These are phyloP conservation scores for Strobilomyces dryophilus DNA, from an alignment of 768 basidiomycete genomes.

Conservation along the genomic window DNA sequence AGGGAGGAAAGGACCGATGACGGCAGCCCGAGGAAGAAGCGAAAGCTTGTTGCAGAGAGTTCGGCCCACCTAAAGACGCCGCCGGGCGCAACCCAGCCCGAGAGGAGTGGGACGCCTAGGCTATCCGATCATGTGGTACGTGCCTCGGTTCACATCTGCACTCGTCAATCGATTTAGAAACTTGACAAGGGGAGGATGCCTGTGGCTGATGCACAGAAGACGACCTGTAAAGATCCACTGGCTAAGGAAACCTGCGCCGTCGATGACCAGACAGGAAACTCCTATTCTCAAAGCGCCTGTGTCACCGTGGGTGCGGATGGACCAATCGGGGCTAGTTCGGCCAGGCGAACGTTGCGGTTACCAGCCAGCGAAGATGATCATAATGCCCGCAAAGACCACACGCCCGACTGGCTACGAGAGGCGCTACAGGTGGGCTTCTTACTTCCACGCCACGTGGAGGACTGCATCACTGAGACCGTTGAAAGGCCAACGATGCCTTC, in stretches of 20 bases:
- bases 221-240: slow-evolving; percentile 57
- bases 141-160: slow-evolving; percentile 4
- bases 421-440: slow-evolving; percentile 49
- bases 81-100: slow-evolving; percentile 1
- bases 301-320: slow-evolving; percentile 5
- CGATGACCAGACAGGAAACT: slow-evolving; percentile 69
- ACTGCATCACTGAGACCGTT: slow-evolving; percentile 8
- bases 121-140: slow-evolving; percentile 21
- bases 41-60: slow-evolving; percentile 34
- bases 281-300: slow-evolving; percentile 35
- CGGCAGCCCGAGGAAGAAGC: slow-evolving; percentile 47
- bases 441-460: slow-evolving; percentile 7
- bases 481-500: slow-evolving; percentile 57
- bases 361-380: slow-evolving; percentile 1
- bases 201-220: slow-evolving; percentile 30
- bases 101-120: slow-evolving; percentile 7
- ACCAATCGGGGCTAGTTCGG: slow-evolving; percentile 5
- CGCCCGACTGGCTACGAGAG: slow-evolving; percentile 62
- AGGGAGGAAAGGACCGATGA: slow-evolving; percentile 10
- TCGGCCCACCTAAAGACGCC: slow-evolving; percentile 4
- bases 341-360: slow-evolving; percentile 15
- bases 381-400: slow-evolving; percentile 12
- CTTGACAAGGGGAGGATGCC: slow-evolving; percentile 11
- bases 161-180: slow-evolving; percentile 6
- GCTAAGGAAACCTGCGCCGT: slow-evolving; percentile 58